Base-by-base conservation (phyloP, 192 early-diverging fungal species). In the Coemansia sp. region DNA sequence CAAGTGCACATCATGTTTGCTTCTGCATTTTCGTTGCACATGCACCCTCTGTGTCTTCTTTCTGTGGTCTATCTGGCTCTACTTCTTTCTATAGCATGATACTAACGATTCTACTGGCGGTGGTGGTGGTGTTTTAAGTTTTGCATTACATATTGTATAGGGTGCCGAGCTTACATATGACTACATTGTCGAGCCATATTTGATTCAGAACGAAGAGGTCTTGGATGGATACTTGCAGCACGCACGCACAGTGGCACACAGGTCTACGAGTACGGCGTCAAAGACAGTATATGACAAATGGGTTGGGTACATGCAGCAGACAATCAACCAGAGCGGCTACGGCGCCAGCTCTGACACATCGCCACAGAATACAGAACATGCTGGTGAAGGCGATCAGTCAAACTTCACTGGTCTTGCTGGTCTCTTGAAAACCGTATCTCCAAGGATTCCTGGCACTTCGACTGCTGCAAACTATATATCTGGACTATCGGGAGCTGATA, bases 131-230 rank as follows among this genome's bases (percentile, higher is more conserved):
- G 32, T 59, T 15, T 6, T 26, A 0, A 3, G 10, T 57, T 18
- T 53, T 53, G 7, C 52, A 53, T 5, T 53, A 8, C 43, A 44
- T 65, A 9, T 48, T 60, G 9, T 64, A 13, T 81, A 83, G 80
- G 81, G 81, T 6, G 76, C 81, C 2, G 77, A 72, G 11, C 49
- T 84, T 42, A 72, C 79, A 59, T 84, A 84, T 63, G 72, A 84
- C 50, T 54, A 69, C n/a, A 44, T 84, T n/a, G 67, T 84, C 50
- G 76, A 84, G 68, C 81, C 81, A 58, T 79, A 72, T 38, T 62
- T 84, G 43, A 64, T 73, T 19, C 23, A 68, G 38, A 69, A 79
- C 65, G 81, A 84, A 62, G 56, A 76, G 41, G 42, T 38, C 13
- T 70, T 84, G 18, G 81, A 84, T 49, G 58, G 56, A 43, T 76